Evolutionary conservation across 345 rosid genomes (phyloP).

Genomic region (Eucalyptus globulus): DNA sequence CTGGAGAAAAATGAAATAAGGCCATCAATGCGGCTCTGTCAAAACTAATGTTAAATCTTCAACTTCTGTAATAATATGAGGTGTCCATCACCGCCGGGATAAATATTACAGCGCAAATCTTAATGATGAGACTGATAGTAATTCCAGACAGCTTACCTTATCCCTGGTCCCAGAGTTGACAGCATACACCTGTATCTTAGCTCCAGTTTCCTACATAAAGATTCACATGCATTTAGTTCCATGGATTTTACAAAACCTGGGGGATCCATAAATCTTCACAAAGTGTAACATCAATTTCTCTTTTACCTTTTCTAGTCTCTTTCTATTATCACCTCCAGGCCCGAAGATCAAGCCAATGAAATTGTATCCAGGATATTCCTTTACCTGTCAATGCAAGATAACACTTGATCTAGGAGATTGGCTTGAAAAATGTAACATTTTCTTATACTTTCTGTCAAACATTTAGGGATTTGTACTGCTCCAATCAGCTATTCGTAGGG

Average conservation of each 20-base stretch:
- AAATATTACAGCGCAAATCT: background rate
- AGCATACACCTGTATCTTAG: conserved; percentile 54
- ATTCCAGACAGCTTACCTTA: conserved; percentile 31
- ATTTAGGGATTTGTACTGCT: background rate
- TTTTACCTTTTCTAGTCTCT: conserved; percentile 69
- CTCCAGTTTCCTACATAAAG: conserved; percentile 68
- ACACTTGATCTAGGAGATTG: background rate
- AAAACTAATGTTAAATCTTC: background rate
- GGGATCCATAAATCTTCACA: background rate
- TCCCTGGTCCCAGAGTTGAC: conserved; percentile 42
- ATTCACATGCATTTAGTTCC: background rate
- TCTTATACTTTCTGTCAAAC: background rate
- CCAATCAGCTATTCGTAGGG: background rate
- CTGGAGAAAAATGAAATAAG: conserved; percentile 15
- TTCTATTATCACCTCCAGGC: conserved; percentile 70
- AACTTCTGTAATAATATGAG: background rate
- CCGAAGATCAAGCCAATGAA: conserved; percentile 71
- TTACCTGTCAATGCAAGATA: conserved; percentile 33
- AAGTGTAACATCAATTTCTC: background rate
- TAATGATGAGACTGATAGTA: background rate
- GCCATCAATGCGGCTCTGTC: background rate
- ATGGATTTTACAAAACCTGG: background rate
- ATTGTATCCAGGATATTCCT: conserved; percentile 60
- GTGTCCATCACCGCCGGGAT: background rate
- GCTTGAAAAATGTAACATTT: background rate